Conservation (phyloP, 2,329 filamentous ascomycete species). For the Fusarium aywerte region DNA sequence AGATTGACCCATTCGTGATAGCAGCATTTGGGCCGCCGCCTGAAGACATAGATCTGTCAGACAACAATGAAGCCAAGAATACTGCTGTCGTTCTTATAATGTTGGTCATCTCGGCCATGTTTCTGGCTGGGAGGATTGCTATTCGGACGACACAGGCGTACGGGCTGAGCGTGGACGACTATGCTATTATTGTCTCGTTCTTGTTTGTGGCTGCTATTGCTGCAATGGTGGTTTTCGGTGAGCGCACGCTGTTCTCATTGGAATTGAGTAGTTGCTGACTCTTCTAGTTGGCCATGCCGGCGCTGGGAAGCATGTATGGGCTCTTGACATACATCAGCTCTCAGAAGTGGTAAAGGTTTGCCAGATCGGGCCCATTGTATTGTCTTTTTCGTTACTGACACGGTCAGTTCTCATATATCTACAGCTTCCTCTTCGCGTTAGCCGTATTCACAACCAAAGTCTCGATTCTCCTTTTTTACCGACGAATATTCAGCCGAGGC, state of each 20-base stretch:
- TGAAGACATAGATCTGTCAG: conserved; percentile 3
- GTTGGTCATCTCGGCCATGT: conserved; percentile 7
- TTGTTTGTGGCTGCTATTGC: conserved; percentile 8
- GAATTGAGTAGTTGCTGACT: background rate
- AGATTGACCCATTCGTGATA: conserved; percentile 12
- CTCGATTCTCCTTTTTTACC: conserved; percentile 22
- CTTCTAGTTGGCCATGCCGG: conserved; percentile 6
- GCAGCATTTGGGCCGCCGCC: conserved; percentile 14
- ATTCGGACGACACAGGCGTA: conserved; percentile 10
- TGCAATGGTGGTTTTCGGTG: conserved; percentile 10
- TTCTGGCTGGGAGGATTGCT: conserved; percentile 1
- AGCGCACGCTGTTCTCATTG: background rate
- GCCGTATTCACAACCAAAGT: conserved; percentile 24
- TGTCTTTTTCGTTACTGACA: background rate
- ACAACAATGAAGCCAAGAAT: conserved; percentile 5
- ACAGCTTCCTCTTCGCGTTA: conserved; percentile 9
- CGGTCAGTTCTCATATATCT: conserved; percentile 6
- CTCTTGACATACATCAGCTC: conserved; percentile 2
- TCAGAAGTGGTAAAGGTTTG: conserved; percentile 14
- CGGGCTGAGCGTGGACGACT: conserved; percentile 16
- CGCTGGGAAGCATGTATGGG: conserved; percentile 22
- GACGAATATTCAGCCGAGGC: conserved; percentile 7
- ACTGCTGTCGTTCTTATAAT: conserved; percentile 8
- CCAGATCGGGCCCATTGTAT: background rate
- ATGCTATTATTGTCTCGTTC: conserved; percentile 18